Conservation (phyloP, 2,329 filamentous ascomycete genomes). For the Calonectria leucothoes region DNA sequence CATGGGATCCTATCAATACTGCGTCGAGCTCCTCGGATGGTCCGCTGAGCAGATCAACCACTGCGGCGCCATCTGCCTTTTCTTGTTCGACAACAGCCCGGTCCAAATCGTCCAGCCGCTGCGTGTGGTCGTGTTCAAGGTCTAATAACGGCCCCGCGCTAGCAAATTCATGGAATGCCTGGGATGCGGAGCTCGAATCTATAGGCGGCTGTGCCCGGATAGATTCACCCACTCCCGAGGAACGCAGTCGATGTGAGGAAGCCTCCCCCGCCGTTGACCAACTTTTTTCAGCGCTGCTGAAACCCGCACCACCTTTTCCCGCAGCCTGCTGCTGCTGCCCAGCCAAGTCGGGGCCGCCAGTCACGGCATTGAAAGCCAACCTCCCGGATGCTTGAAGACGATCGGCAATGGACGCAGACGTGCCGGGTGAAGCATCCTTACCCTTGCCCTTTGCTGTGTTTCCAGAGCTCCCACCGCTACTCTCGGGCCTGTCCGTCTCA, state of each 20-base stretch:
- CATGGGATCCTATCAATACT: slow-evolving; percentile 31
- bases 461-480: background rate
- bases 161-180: slow-evolving; percentile 41
- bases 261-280: slow-evolving; percentile 31
- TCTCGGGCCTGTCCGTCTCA: background rate
- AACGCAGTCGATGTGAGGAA: slow-evolving; percentile 35
- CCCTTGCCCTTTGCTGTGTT: slow-evolving; percentile 34
- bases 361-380: slow-evolving; percentile 41
- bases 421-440: slow-evolving; percentile 28
- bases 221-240: slow-evolving; percentile 28
- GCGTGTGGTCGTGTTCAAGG: slow-evolving; percentile 4
- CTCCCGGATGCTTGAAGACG: slow-evolving; percentile 44
- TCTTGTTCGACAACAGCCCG: slow-evolving; percentile 37
- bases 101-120: background rate
- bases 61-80: slow-evolving; percentile 51
- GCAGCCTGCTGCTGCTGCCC: slow-evolving; percentile 23
- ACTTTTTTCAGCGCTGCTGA: slow-evolving; percentile 25
- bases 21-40: slow-evolving; percentile 35
- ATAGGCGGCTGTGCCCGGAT: slow-evolving; percentile 26
- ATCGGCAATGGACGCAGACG: slow-evolving; percentile 28
- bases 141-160: slow-evolving; percentile 25
- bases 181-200: slow-evolving; percentile 47
- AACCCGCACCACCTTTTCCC: slow-evolving; percentile 35
- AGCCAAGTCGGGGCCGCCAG: slow-evolving; percentile 29
- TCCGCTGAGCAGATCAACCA: slow-evolving; percentile 51